These are phyloP conservation scores for Cajanus cajan DNA, from an alignment of 306 rosid species.

Conservation along the genomic window DNA sequence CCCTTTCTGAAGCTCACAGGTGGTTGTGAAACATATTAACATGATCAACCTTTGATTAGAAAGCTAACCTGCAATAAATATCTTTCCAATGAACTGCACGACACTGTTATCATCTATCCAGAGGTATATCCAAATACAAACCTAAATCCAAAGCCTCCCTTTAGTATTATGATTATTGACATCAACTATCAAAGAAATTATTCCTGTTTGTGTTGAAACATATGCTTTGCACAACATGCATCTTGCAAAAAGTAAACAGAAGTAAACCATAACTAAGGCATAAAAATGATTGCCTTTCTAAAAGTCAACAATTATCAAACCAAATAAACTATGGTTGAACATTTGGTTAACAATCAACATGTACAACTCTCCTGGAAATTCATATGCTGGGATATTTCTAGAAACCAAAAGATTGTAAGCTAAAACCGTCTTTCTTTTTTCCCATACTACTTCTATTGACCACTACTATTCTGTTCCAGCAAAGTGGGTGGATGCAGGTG, in stretches of 20 bases:
- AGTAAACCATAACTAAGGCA: not conserved
- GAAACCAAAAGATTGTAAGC: not conserved
- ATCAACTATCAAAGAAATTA: conserved; percentile 1
- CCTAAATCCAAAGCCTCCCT: conserved; percentile 48
- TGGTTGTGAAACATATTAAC: conserved; percentile 20
- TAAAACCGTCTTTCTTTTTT: not conserved
- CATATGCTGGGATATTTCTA: not conserved
- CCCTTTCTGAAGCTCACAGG: conserved; percentile 20
- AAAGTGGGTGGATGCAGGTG: not conserved
- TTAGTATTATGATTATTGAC: conserved; percentile 11
- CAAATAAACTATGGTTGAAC: not conserved
- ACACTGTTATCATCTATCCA: conserved; percentile 62
- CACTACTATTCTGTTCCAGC: not conserved
- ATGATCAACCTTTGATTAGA: not conserved
- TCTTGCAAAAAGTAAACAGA: not conserved
- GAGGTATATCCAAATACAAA: conserved; percentile 86
- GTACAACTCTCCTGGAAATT: not conserved
- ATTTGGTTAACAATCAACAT: not conserved
- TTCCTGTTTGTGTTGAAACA: conserved; percentile 5
- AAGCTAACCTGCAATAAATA: conserved; percentile 86
- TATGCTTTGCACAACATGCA: conserved; percentile 15
- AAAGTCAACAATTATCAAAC: not conserved
- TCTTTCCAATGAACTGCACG: conserved; percentile 68
- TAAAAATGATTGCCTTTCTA: not conserved
- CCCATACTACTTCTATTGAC: not conserved